Evolutionary conservation across 148 eudicot species (phyloP).

Genomic region (Nyssa sinensis): DNA sequence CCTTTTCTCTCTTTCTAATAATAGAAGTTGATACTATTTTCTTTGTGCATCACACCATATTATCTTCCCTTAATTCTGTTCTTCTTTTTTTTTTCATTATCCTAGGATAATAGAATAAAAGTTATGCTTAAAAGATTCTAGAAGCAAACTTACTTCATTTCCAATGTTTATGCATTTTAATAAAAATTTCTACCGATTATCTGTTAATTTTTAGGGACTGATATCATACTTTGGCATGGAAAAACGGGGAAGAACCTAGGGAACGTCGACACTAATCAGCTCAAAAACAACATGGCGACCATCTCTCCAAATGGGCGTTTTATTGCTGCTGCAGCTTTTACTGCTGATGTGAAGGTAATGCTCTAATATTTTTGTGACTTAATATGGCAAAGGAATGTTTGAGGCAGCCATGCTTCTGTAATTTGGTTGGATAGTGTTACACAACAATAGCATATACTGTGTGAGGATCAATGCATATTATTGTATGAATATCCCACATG

Average conservation of each 20-base stretch:
- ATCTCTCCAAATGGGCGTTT: conserved; percentile 96
- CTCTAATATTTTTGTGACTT: conserved; percentile 11
- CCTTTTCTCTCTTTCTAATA: background rate
- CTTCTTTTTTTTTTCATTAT: background rate
- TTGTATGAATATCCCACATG: too few species aligned
- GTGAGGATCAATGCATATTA: background rate
- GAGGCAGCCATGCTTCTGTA: conserved; percentile 1
- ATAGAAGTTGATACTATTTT: background rate
- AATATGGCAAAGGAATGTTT: background rate
- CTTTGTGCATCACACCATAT: background rate
- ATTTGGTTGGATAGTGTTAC: background rate
- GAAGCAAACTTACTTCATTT: background rate
- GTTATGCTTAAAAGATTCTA: background rate
- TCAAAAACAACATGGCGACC: conserved; percentile 89
- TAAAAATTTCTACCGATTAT: background rate
- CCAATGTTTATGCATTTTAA: background rate
- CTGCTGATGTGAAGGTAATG: conserved; percentile 97
- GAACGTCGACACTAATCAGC: conserved; percentile 86
- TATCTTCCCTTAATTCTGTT: background rate
- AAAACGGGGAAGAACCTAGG: conserved; percentile 86
- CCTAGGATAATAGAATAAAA: background rate
- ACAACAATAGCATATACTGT: background rate
- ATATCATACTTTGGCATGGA: conserved; percentile 94
- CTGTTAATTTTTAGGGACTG: conserved; percentile 62
- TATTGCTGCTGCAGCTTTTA: conserved; percentile 99